Conservation (phyloP, 2,329 filamentous ascomycete species). For the Golovinomyces cichoracearum region DNA sequence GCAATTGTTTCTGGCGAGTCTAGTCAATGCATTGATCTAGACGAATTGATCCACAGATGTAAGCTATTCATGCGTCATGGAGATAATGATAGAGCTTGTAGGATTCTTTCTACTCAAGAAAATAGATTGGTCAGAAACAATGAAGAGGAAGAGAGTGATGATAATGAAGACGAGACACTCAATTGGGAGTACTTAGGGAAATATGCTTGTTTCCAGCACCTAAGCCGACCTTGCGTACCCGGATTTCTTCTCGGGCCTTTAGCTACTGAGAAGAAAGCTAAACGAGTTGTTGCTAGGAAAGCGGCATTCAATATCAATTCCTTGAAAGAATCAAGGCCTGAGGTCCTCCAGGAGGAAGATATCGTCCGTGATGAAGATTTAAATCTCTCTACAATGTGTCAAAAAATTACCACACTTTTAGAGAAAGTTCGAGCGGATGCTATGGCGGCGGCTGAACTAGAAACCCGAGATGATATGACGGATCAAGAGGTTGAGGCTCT, state of each 20-base stretch:
- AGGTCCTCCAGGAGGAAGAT: slow-evolving; percentile 50
- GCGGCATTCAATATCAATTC: slow-evolving; percentile 40
- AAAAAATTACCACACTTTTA: slow-evolving; percentile 42
- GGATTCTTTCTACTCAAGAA: not conserved
- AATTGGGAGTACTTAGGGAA: slow-evolving; percentile 71
- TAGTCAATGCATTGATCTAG: slow-evolving; percentile 55
- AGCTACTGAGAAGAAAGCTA: slow-evolving; percentile 61
- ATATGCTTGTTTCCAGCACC: slow-evolving; percentile 46
- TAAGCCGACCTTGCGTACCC: slow-evolving; percentile 47
- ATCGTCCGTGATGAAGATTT: slow-evolving; percentile 49
- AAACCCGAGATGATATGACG: slow-evolving; percentile 21
- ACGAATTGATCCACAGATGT: slow-evolving; percentile 77
- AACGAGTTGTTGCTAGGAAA: slow-evolving; percentile 43
- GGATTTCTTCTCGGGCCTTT: slow-evolving; percentile 73
- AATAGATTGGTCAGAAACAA: slow-evolving; percentile 14
- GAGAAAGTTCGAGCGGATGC: slow-evolving; percentile 21
- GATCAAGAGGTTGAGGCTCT: slow-evolving; percentile 23
- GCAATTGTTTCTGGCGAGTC: slow-evolving; percentile 47
- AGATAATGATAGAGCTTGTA: slow-evolving; percentile 14
- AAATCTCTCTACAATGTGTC: slow-evolving; percentile 54
- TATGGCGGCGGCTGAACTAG: slow-evolving; percentile 21
- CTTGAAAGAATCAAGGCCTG: slow-evolving; percentile 44
- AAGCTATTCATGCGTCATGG: slow-evolving; percentile 60
- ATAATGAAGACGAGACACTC: slow-evolving; percentile 47
- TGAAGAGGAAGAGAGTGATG: slow-evolving; percentile 38